Evolutionary conservation across 2,329 filamentous ascomycete genomes (phyloP), one percentile per base, ranked within the genome.

Genomic region (Ophiostoma sp.): DNA sequence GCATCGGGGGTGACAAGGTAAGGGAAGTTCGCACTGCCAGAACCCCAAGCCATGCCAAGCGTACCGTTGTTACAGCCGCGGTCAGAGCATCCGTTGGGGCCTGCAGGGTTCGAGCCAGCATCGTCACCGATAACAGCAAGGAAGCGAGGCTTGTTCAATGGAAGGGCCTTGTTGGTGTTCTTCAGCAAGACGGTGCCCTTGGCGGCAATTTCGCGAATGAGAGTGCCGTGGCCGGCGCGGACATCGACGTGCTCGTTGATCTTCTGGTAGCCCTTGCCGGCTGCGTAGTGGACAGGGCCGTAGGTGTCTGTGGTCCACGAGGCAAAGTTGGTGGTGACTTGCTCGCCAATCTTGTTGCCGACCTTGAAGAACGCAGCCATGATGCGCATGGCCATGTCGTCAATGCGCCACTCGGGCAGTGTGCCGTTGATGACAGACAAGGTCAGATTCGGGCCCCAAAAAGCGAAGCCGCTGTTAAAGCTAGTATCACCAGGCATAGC

Each of bases 101-200:
- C 94, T 36, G 82, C 83, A 0, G 84, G 82, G 75, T 91, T 94
- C 16, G 88, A 83, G 0, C 90, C 90, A 16, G 93, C 90, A 77
- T 98, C 94, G 66, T 92, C 88, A 27, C 94, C 94, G 73, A 97
- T 85, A 67, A 93, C 87, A 18, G 86, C 90, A 41, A 93, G 80
- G 74, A 91, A 90, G 74, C 85, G 89, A 73, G 94, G 91, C 76
- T 88, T 87, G 69, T 86, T 88, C n/a, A 97, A 82, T 0, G 94
- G 93, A 44, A 98, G 81, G 2, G 83, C 83, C 14, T 88, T 87
- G 27, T 88, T 87, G 5, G 77, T 81, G 78, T 98, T 97, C 84
- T 98, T 99, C 72, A 99, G 82, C 11, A 99, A 82, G 6, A 99
- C 93, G 2, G 89, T 93, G 16, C 91, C 92, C 77, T 91, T 90